Evolutionary conservation across 495 filamentous ascomycete species (phyloP).

Genomic region (Tuber microsphaerosporum): DNA sequence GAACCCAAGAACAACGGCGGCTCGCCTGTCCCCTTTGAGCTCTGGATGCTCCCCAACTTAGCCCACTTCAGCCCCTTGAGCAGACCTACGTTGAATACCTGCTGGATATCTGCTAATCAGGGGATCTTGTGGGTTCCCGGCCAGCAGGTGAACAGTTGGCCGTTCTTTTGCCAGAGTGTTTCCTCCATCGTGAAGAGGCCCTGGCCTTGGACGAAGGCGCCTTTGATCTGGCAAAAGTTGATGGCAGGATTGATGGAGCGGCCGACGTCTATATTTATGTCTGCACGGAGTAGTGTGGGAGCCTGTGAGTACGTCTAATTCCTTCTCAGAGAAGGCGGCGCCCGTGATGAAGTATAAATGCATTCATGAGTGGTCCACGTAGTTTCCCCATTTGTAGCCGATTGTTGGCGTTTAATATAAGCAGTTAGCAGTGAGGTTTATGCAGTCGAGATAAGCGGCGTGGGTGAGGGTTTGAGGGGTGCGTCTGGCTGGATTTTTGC

Average conservation of each 20-base stretch:
- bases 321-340: slow-evolving; percentile 42
- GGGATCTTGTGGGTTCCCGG: slow-evolving; percentile 46
- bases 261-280: slow-evolving; percentile 46
- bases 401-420: slow-evolving; percentile 46
- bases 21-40: slow-evolving; percentile 45
- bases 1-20: slow-evolving; percentile 45
- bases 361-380: slow-evolving; percentile 42
- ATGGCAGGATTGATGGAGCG: slow-evolving; percentile 46
- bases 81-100: slow-evolving; percentile 42
- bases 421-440: slow-evolving; percentile 36
- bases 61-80: slow-evolving; percentile 43
- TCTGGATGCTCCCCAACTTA: slow-evolving; percentile 43
- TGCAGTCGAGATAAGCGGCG: slow-evolving; percentile 44
- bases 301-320: slow-evolving; percentile 44
- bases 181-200: slow-evolving; percentile 46
- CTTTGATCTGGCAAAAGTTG: slow-evolving; percentile 32
- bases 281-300: slow-evolving; percentile 30
- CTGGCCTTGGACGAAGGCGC: slow-evolving; percentile 21
- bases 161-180: slow-evolving; percentile 41
- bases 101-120: slow-evolving; percentile 44
- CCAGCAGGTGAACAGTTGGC: slow-evolving; percentile 42
- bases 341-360: slow-evolving; percentile 47
- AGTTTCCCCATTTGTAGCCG: slow-evolving; percentile 44
- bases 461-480: slow-evolving; percentile 42
- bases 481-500: slow-evolving; percentile 41